These are phyloP conservation scores for Neofusicoccum umdonicola DNA, from an alignment of 2,329 filamentous ascomycete genomes.

Conservation along the genomic window DNA sequence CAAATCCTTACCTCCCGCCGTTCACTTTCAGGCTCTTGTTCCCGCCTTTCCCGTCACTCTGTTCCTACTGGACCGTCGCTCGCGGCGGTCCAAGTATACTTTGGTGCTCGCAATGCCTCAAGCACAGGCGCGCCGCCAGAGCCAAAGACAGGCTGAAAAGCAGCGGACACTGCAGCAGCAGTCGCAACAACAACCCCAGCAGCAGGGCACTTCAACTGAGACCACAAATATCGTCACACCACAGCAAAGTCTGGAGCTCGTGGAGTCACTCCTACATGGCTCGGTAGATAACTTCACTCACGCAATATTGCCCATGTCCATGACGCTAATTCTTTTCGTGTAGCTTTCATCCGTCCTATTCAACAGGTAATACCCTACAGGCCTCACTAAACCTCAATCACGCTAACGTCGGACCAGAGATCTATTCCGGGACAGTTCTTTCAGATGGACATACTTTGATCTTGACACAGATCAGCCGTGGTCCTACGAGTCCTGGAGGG, in stretches of 20 bases:
- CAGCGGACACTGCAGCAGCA: not conserved
- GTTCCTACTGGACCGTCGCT: too few species aligned
- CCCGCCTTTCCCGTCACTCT: too few species aligned
- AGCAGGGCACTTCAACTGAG: slow-evolving; percentile 18
- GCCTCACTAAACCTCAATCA: too few species aligned
- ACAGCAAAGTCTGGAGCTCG: slow-evolving; percentile 47
- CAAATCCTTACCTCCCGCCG: too few species aligned
- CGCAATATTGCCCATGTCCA: not conserved
- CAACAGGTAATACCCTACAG: not conserved
- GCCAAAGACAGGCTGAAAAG: too few species aligned
- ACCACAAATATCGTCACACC: slow-evolving; percentile 28
- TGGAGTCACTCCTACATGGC: slow-evolving; percentile 49
- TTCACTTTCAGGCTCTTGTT: too few species aligned
- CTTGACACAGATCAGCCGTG: slow-evolving; percentile 22
- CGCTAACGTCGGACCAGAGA: slow-evolving; percentile 19
- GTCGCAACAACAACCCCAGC: not conserved
- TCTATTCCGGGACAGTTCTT: slow-evolving; percentile 33
- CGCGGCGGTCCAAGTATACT: too few species aligned
- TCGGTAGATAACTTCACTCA: slow-evolving; percentile 32
- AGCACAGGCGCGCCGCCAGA: too few species aligned
- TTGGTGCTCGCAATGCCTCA: too few species aligned
- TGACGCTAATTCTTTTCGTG: not conserved
- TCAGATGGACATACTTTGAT: slow-evolving; percentile 28
- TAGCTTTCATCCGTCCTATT: not conserved
- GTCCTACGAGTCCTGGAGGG: slow-evolving; percentile 26